Evolutionary conservation across 805 yeast genomes (phyloP), one percentile per base, ranked within the genome.

Genomic region (Saccharomycopsis javanensis): DNA sequence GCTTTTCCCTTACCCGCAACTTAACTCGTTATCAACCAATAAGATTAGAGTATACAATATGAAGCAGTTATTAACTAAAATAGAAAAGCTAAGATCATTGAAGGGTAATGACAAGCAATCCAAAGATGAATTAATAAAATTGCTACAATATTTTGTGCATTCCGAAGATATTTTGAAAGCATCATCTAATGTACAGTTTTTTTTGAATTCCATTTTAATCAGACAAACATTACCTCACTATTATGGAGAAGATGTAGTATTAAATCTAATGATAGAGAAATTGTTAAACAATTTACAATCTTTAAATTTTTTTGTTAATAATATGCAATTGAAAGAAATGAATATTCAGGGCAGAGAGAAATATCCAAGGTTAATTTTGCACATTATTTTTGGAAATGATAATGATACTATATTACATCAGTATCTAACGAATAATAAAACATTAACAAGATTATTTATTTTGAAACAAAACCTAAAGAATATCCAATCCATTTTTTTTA

Each of bases 31-130:
- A 42, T 42, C 28, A 42, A 28, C 48, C 48, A 42, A 42, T 42
- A 20, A 16, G 48, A 42, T 42, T 42, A 42, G 25, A 51, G 28
- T 4, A 23, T 11, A 33, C 38, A 33, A 37, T 16, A 58, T 58
- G 61, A 58, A 58, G 31, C 61, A 58, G 18, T 10, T 58, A 15
- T 37, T 58, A 30, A 55, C 54, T 5, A 55, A 55, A 34, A 58
- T 58, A 23, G 61, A 55, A 30, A 18, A 27, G 27, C 37, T 58
- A 20, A 54, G 48, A 50, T 25, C 51, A 13, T 4, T 33, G 7
- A n/a, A 50, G 18, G 30, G 28, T n/a, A 15, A 33, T 33, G 42
- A 50, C 20, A 15, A 30, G 15, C 27, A 42, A 42, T 42, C 48
- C 10, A 42, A 25, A 42, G 48, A 42, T 42, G 48, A 42, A 3